These are phyloP conservation scores for Castanea mollissima DNA, from an alignment of 306 rosid genomes.

Conservation along the genomic window DNA sequence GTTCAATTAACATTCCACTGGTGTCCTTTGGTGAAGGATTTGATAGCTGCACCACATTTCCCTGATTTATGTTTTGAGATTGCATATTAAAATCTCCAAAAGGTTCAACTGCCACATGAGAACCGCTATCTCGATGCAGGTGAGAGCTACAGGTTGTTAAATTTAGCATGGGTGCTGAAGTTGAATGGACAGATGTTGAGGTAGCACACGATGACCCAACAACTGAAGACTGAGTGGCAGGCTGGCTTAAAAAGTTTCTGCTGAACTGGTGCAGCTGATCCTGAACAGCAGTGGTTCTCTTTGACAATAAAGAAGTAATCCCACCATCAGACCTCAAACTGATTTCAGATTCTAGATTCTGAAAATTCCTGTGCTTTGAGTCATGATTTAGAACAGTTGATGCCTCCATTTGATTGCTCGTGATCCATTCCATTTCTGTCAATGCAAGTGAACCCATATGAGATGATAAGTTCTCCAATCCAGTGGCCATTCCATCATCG, in stretches of 20 bases:
- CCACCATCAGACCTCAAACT: conserved; percentile 56
- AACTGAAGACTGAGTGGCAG: conserved; percentile 68
- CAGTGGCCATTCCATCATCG: conserved; percentile 75
- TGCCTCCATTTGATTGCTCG: conserved; percentile 52
- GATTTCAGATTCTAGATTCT: conserved; percentile 44
- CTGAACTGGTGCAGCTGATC: conserved; percentile 73
- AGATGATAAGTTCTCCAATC: conserved; percentile 80
- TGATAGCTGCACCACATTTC: conserved; percentile 30
- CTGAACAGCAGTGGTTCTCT: conserved; percentile 49
- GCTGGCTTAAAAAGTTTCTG: conserved; percentile 68
- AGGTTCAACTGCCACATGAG: conserved; percentile 39
- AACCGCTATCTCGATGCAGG: conserved; percentile 39
- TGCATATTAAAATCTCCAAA: conserved; percentile 34
- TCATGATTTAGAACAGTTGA: conserved; percentile 51
- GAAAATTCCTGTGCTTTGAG: conserved; percentile 39
- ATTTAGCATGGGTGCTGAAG: conserved; percentile 82
- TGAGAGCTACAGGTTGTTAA: conserved; percentile 58
- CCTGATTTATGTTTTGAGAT: conserved; percentile 32
- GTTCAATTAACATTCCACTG: conserved; percentile 35
- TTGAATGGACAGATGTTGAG: conserved; percentile 74
- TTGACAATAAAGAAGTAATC: conserved; percentile 49
- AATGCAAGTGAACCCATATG: conserved; percentile 91
- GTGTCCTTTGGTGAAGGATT: conserved; percentile 34
- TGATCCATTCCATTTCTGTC: conserved; percentile 88
- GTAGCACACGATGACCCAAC: conserved; percentile 82